Conservation (phyloP, 2,329 filamentous ascomycete genomes). For the Colletotrichum tofieldiae region DNA sequence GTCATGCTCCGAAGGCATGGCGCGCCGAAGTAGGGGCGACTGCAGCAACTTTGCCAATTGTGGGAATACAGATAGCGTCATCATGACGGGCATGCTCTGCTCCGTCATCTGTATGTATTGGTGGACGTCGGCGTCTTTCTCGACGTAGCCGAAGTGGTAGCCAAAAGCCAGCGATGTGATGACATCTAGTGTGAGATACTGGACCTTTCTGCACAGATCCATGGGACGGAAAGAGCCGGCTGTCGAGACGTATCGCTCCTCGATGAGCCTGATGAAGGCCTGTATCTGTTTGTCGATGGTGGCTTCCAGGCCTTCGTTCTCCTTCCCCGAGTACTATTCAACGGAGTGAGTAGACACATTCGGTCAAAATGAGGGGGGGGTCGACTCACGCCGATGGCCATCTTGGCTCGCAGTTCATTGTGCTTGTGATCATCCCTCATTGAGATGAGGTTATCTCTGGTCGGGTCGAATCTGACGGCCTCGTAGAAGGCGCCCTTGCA, state of each 20-base stretch:
- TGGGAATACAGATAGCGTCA: constrained; percentile 60
- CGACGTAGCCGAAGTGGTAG: constrained; percentile 64
- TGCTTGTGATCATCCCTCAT: constrained; percentile 58
- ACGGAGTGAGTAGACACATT: neutral
- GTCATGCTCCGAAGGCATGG: constrained; percentile 59
- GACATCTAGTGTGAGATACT: constrained; percentile 71
- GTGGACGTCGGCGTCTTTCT: constrained; percentile 63
- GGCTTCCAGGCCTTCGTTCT: constrained; percentile 64
- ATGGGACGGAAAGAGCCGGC: constrained; percentile 56
- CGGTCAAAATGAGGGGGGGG: neutral
- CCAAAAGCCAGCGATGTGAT: constrained; percentile 70
- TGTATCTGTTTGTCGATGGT: constrained; percentile 64
- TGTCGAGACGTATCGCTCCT: constrained; percentile 60
- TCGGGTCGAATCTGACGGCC: constrained; percentile 52
- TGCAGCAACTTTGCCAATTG: constrained; percentile 59
- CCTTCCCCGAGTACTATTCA: constrained; percentile 67
- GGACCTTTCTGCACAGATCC: constrained; percentile 64
- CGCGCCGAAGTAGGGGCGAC: constrained; percentile 56
- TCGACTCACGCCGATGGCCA: constrained; percentile 60
- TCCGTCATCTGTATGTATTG: constrained; percentile 63
- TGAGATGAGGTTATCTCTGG: constrained; percentile 52
- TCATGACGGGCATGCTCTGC: constrained; percentile 60
- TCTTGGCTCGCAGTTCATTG: constrained; percentile 60
- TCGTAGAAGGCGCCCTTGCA: constrained; percentile 56
- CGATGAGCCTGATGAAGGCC: constrained; percentile 64